phyloP scores from a whole-genome alignment of 2,329 filamentous ascomycete genomes.

The Graphilbum sp. region DNA sequence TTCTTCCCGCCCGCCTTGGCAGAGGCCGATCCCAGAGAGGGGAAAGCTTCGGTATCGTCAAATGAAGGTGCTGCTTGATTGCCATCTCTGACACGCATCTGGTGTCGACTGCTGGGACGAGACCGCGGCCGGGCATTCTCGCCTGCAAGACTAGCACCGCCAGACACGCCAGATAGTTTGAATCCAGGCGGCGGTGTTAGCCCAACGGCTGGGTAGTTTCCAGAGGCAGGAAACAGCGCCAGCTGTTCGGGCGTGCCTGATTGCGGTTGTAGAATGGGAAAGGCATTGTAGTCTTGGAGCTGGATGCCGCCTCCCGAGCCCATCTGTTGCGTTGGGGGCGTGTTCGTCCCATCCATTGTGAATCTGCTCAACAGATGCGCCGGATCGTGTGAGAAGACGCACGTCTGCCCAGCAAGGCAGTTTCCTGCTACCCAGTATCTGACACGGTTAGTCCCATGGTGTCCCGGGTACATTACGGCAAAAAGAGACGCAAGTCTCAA shows the following conservation, averaged over 20 bases:
- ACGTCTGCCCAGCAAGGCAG: constrained; percentile 83
- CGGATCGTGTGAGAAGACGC: constrained; percentile 94
- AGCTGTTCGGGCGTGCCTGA: constrained; percentile 42
- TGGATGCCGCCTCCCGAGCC: constrained; percentile 42
- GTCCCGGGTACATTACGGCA: no score
- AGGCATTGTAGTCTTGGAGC: constrained; percentile 69
- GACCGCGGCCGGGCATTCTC: constrained; percentile 59
- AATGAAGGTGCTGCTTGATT: constrained; percentile 56
- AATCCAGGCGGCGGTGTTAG: constrained; percentile 55
- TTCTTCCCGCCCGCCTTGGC: constrained; percentile 64
- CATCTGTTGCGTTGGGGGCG: constrained; percentile 43
- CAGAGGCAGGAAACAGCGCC: constrained; percentile 32
- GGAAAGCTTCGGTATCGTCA: constrained; percentile 92
- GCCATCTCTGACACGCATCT: constrained; percentile 27
- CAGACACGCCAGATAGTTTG: constrained; percentile 42
- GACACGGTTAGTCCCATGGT: constrained; percentile 2
- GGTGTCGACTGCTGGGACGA: constrained; percentile 69
- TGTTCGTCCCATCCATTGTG: constrained; percentile 50
- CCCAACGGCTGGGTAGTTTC: constrained; percentile 34
- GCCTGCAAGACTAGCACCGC: constrained; percentile 18
- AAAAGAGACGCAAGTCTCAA: no score
- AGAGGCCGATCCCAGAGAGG: constrained; percentile 63
- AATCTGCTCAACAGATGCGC: constrained; percentile 72
- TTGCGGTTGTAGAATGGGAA: constrained; percentile 61
- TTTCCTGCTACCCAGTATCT: constrained; percentile 95